Evolutionary conservation across 1,284 basidiomycete species (phyloP).

Genomic region (Ganoderma lucidum): DNA sequence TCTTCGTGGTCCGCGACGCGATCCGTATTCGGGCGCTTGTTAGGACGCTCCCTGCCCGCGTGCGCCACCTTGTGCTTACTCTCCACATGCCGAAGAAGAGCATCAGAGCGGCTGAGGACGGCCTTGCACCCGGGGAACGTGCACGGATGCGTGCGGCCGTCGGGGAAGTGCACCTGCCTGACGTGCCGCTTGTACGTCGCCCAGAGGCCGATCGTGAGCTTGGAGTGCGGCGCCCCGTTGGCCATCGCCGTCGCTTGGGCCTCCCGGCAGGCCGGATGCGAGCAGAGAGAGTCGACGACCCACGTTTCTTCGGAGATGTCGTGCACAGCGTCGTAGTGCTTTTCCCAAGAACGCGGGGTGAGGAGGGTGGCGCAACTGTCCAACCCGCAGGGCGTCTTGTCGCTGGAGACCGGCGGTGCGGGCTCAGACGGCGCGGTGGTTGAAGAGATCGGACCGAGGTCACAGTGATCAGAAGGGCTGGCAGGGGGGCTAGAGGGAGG

Average conservation of each 20-base stretch:
- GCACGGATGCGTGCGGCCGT: not conserved
- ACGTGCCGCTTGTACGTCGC: slow-evolving; percentile 9
- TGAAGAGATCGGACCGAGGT: not conserved
- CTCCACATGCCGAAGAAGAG: slow-evolving; percentile 6
- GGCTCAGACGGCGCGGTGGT: not conserved
- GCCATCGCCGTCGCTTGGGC: not conserved
- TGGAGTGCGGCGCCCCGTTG: not conserved
- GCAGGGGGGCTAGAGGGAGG: not conserved
- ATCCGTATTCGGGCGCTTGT: not conserved
- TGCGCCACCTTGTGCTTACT: not conserved
- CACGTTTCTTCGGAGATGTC: not conserved
- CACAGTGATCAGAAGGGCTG: not conserved
- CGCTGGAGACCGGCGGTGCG: not conserved
- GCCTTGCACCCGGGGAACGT: not conserved
- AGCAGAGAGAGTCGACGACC: not conserved
- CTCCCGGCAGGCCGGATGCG: slow-evolving; percentile 2
- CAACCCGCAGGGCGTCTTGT: slow-evolving; percentile 4
- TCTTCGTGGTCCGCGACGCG: not conserved
- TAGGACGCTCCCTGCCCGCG: not conserved
- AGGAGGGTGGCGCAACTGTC: not conserved
- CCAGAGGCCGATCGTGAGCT: slow-evolving; percentile 3
- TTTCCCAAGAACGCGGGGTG: not conserved
- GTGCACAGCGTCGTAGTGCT: slow-evolving; percentile 4
- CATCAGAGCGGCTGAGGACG: not conserved
- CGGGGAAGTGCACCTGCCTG: slow-evolving; percentile 6